These are phyloP conservation scores for Leishmania mexicana DNA, from an alignment of 208 protist species.

Conservation along the genomic window DNA sequence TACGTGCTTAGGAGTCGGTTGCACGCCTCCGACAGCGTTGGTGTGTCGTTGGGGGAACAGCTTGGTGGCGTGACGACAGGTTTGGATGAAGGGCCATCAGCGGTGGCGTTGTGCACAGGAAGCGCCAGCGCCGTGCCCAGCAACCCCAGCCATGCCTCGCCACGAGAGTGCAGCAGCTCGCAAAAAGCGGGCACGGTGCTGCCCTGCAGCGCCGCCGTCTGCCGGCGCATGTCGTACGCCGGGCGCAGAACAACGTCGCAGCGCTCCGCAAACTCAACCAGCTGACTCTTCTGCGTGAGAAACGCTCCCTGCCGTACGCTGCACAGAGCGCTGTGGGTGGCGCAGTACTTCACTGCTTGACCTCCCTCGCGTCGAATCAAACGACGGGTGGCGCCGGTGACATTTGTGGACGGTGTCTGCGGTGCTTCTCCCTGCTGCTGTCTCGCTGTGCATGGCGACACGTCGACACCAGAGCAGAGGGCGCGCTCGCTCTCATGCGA, in stretches of 20 bases:
- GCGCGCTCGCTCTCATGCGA: constrained; percentile 1
- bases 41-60: constrained; percentile 7
- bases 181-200: constrained; percentile 9
- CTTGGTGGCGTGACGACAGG: not conserved
- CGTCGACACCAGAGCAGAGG: not conserved
- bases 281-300: constrained; percentile 33
- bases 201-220: constrained; percentile 21
- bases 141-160: constrained; percentile 44
- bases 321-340: constrained; percentile 41
- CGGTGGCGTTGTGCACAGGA: not conserved
- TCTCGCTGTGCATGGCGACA: not conserved
- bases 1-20: constrained; percentile 64
- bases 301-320: constrained; percentile 37
- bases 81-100: not conserved
- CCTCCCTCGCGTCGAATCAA: constrained; percentile 71
- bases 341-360: constrained; percentile 45
- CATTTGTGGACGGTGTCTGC: constrained; percentile 2
- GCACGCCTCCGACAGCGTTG: constrained; percentile 54
- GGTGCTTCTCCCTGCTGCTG: not conserved
- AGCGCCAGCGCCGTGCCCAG: constrained; percentile 22
- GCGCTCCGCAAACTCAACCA: constrained; percentile 74
- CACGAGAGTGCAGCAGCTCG: constrained; percentile 20
- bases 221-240: constrained; percentile 22
- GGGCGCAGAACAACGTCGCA: constrained; percentile 68
- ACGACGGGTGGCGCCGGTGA: constrained; percentile 19